Percentiles rank a stretch among this genome's conserved stretches.
These are phyloP conservation scores for Lactarius vividus DNA, from an alignment of 768 basidiomycete genomes.

Conservation along the genomic window DNA sequence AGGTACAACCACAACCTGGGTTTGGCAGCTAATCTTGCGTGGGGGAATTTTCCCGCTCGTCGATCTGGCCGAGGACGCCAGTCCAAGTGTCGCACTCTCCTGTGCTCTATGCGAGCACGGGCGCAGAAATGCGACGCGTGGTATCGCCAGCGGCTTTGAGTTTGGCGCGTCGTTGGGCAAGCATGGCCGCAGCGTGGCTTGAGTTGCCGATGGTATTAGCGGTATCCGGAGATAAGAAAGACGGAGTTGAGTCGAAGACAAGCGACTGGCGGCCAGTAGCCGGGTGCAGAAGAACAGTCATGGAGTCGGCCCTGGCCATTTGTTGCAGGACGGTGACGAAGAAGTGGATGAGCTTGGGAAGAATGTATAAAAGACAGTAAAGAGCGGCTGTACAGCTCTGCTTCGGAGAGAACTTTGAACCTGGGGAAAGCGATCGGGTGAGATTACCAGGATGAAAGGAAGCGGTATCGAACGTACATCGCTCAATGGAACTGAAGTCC, in stretches of 20 bases:
- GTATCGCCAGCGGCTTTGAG: too few species aligned
- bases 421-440: too few species aligned
- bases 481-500: constrained; percentile 85
- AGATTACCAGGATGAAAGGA: too few species aligned
- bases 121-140: constrained; percentile 52
- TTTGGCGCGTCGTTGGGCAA: constrained; percentile 66
- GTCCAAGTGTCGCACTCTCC: constrained; percentile 58
- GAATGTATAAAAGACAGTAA: too few species aligned
- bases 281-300: too few species aligned
- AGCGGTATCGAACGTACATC: constrained; percentile 57
- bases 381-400: too few species aligned
- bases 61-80: constrained; percentile 70
- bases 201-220: constrained; percentile 44
- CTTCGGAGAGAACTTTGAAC: too few species aligned
- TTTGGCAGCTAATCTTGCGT: too few species aligned
- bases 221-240: constrained; percentile 76
- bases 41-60: constrained; percentile 57
- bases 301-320: too few species aligned
- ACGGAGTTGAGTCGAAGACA: constrained; percentile 48
- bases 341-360: too few species aligned
- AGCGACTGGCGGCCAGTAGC: constrained; percentile 71
- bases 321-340: too few species aligned
- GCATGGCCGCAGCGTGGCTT: constrained; percentile 52
- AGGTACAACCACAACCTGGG: too few species aligned
- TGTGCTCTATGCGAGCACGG: constrained; percentile 35